Evolutionary conservation across 2,329 filamentous ascomycete species (phyloP), one percentile per base, ranked within the genome.

Genomic region (Calonectria henricotiae): DNA sequence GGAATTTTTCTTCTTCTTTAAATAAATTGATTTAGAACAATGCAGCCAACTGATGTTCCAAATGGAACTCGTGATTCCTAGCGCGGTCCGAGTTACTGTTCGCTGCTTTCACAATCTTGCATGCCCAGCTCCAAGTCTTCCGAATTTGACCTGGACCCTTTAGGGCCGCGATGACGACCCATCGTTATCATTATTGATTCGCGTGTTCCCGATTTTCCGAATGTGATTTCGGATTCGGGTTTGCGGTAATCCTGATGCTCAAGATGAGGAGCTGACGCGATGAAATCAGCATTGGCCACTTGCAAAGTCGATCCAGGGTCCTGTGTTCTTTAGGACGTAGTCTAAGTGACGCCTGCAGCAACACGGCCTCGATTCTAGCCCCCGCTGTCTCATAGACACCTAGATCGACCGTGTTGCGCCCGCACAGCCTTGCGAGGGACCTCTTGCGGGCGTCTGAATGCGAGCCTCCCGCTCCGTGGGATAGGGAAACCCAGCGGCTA

Each of bases 391-490:
- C 62, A 65, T 71, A 43, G 55, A 64, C 67, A 70, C 71, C 73
- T 47, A 67, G 68, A 65, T 68, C 44, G 68, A 63, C 69, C 64
- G 8, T 64, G 39, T 72, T 78, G 73, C 78, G 78, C 77, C 78
- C 78, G 78, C 78, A 80, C 73, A 77, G 74, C 75, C 71, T 73
- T 79, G 66, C 35, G 62, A 70, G 51, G 69, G 51, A 67, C 46
- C 61, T 69, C 66, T 72, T 80, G 78, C 78, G 76, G 78, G 78
- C 78, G 78, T 79, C 70, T 68, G 54, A 60, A 80, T 79, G 78
- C 76, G 72, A 77, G 74, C 61, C 74, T 73, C 76, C 76, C 76
- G 73, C 67, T 75, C 62, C 20, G 61, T 68, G 69, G 66, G 67
- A 65, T 46, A 70, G 70, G 67, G 72, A 70, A 72, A 71, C 62